Percentiles rank a stretch among this genome's conserved stretches.
phyloP scores from a whole-genome alignment of 2,329 filamentous ascomycete genomes.

The Aspergillus phoenicis region DNA sequence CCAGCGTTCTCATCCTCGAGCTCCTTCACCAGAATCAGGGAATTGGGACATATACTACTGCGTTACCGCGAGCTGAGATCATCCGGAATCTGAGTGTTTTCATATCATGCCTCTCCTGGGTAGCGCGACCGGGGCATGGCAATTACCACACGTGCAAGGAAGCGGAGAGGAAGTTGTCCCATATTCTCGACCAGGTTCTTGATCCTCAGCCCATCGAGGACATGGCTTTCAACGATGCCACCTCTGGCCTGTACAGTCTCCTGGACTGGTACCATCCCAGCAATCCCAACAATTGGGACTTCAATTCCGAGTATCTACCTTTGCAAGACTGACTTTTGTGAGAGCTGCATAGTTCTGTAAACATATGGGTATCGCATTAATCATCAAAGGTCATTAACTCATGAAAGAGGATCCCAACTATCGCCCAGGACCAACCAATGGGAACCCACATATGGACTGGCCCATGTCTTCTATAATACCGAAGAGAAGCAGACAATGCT shows the following conservation, averaged over 20 bases:
- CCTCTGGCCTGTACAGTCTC: slow-evolving; percentile 34
- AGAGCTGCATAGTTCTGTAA: slow-evolving; percentile 1
- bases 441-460: not conserved
- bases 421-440: not conserved
- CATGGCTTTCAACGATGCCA: slow-evolving; percentile 33
- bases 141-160: slow-evolving; percentile 40
- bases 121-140: slow-evolving; percentile 36
- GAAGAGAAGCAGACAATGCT: not conserved
- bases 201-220: slow-evolving; percentile 36
- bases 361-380: slow-evolving; percentile 14
- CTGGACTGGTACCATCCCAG: slow-evolving; percentile 40
- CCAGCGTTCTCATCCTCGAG: slow-evolving; percentile 38
- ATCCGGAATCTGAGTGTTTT: slow-evolving; percentile 41
- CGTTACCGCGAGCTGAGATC: slow-evolving; percentile 34
- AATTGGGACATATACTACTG: slow-evolving; percentile 26
- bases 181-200: slow-evolving; percentile 39
- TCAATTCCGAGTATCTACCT: slow-evolving; percentile 33
- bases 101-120: slow-evolving; percentile 36
- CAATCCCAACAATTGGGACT: slow-evolving; percentile 37
- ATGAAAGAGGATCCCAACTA: not conserved
- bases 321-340: slow-evolving; percentile 26
- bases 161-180: slow-evolving; percentile 39
- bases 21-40: slow-evolving; percentile 37
- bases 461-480: not conserved
- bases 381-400: slow-evolving; percentile 11